These are phyloP conservation scores for Rhodotorula sp. DNA, from an alignment of 1,284 basidiomycete species.

Conservation along the genomic window DNA sequence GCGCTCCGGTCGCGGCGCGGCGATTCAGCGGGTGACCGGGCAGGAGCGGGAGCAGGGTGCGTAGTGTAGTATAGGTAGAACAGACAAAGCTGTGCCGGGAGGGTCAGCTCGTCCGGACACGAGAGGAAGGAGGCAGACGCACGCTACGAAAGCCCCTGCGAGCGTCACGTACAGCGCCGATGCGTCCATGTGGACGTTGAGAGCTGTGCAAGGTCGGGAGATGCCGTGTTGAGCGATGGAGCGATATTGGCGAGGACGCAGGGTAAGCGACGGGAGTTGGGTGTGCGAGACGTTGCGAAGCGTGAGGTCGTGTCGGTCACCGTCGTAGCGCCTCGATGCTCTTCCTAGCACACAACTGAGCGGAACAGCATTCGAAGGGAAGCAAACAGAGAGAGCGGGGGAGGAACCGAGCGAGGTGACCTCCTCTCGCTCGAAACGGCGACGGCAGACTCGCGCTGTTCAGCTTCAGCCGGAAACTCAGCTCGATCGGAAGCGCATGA, in stretches of 20 bases:
- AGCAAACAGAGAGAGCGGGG: not conserved
- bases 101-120: not conserved
- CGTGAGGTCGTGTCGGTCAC: too few species aligned
- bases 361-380: not conserved
- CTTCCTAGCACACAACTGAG: too few species aligned
- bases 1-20: not conserved
- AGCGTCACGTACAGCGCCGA: constrained; percentile 17
- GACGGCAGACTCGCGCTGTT: not conserved
- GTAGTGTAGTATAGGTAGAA: constrained; percentile 32
- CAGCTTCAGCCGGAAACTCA: too few species aligned
- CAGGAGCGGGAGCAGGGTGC: constrained; percentile 33
- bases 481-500: too few species aligned
- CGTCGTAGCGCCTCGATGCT: too few species aligned
- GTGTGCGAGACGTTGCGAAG: too few species aligned
- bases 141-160: constrained; percentile 10
- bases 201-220: not conserved
- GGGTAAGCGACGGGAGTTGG: too few species aligned
- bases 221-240: not conserved
- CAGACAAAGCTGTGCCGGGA: constrained; percentile 21
- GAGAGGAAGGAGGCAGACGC: not conserved
- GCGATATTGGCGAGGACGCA: not conserved
- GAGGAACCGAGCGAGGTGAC: not conserved
- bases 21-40: constrained; percentile 23
- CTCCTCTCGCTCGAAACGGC: not conserved
- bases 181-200: not conserved